Evolutionary conservation across 2,329 filamentous ascomycete species (phyloP).

Genomic region (Diplocarpon mali): DNA sequence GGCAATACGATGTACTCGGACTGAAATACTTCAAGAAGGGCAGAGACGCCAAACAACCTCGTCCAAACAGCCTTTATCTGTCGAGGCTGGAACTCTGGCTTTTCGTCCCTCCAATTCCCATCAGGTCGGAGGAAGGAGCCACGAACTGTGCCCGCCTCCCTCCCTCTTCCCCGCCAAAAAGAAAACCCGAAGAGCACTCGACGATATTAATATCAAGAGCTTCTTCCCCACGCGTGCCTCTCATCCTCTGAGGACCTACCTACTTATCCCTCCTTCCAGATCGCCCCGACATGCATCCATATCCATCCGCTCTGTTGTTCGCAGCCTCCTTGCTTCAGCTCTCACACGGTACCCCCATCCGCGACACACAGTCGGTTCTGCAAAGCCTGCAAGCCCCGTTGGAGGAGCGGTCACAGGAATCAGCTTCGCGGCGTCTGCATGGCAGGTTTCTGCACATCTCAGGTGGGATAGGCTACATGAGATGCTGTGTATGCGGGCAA

Average conservation of each 20-base stretch:
- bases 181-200: too few relatives aligned
- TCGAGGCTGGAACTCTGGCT: too few relatives aligned
- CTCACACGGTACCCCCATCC: slow-evolving; percentile 19
- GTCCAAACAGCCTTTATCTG: too few relatives aligned
- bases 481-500: slow-evolving; percentile 14
- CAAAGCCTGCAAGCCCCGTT: slow-evolving; percentile 22
- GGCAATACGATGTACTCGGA: neutral
- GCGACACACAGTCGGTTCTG: slow-evolving; percentile 13
- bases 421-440: slow-evolving; percentile 36
- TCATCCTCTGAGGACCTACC: neutral
- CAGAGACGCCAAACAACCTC: neutral
- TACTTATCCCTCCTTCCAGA: slow-evolving; percentile 6
- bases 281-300: slow-evolving; percentile 20
- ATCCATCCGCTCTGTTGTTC: slow-evolving; percentile 12
- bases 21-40: neutral
- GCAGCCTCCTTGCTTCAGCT: slow-evolving; percentile 19
- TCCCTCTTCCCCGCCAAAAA: too few relatives aligned
- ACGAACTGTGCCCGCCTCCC: too few relatives aligned
- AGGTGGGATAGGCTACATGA: slow-evolving; percentile 39
- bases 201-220: too few relatives aligned
- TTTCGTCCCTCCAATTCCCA: too few relatives aligned
- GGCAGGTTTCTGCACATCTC: slow-evolving; percentile 83
- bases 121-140: too few relatives aligned
- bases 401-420: slow-evolving; percentile 18
- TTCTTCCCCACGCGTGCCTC: neutral